These are phyloP conservation scores for Castanospermum australe DNA, from an alignment of 306 rosid species.

Conservation along the genomic window DNA sequence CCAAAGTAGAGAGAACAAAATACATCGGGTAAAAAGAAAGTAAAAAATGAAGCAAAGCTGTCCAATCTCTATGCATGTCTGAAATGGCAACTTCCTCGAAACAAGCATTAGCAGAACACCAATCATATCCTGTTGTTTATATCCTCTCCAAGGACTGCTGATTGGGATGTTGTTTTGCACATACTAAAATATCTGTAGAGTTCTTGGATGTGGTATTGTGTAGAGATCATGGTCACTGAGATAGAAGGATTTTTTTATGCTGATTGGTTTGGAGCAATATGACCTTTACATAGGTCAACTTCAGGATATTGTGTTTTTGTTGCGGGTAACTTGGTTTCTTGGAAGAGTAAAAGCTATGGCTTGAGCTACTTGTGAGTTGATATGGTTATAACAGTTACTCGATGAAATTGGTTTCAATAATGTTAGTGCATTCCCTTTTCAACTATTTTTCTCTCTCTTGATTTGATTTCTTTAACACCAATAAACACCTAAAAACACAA, in stretches of 20 bases:
- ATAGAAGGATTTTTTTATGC: neutral
- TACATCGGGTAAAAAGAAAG: neutral
- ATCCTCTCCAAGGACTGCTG: neutral
- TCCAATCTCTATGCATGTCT: neutral
- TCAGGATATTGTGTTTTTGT: no score
- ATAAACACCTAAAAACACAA: no score
- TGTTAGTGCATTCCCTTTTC: no score
- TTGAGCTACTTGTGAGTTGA: no score
- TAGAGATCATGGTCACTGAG: neutral
- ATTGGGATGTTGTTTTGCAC: slow-evolving; percentile 6
- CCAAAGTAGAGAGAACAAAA: neutral
- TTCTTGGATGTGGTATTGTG: neutral
- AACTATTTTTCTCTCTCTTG: no score
- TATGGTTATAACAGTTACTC: no score
- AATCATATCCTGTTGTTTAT: neutral
- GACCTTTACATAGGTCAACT: no score
- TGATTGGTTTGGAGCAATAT: no score
- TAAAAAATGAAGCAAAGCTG: neutral
- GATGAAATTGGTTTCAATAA: no score
- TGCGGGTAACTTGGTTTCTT: no score
- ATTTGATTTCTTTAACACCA: no score
- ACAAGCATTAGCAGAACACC: neutral
- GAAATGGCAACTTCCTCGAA: slow-evolving; percentile 13
- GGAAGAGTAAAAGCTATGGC: no score
- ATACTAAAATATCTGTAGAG: neutral